Conservation (phyloP, 129 eudicot species). For the Mikania micrantha region DNA sequence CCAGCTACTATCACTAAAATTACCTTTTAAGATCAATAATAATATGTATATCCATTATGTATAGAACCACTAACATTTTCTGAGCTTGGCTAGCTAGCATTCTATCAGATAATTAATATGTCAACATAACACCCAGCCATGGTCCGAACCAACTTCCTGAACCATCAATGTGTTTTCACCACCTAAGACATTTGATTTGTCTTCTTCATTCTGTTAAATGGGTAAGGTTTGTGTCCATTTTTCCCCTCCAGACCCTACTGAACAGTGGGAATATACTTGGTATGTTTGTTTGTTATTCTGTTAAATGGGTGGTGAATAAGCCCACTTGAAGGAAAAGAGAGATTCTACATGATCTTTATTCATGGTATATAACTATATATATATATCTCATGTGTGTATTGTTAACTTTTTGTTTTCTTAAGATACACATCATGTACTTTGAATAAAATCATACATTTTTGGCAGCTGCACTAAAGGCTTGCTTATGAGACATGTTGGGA, state of each 20-base stretch:
- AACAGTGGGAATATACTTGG: too few relatives aligned
- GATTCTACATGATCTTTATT: too few relatives aligned
- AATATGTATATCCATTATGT: too few relatives aligned
- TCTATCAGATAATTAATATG: conserved; percentile 2
- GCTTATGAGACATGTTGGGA: conserved; percentile 91
- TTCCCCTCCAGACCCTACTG: too few relatives aligned
- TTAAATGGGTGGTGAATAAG: conserved; percentile 86
- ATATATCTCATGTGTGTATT: conserved; percentile 9
- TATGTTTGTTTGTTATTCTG: too few relatives aligned
- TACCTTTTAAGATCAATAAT: too few relatives aligned
- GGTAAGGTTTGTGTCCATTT: too few relatives aligned
- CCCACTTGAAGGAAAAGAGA: conserved; percentile 62
- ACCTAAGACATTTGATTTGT: conserved; percentile 20
- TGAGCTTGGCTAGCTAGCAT: not conserved
- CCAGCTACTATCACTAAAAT: too few relatives aligned
- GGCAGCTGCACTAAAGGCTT: conserved; percentile 95
- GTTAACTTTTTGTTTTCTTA: not conserved
- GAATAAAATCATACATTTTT: conserved; percentile 57
- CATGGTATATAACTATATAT: too few relatives aligned
- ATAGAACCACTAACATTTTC: too few relatives aligned
- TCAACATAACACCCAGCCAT: not conserved
- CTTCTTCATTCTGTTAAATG: conserved; percentile 30
- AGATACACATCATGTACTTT: not conserved
- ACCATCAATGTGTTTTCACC: conserved; percentile 35
- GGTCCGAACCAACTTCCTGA: conserved; percentile 15